A percentile compares a stretch with the other conserved stretches of the same genome.
phyloP scores from a whole-genome alignment of 768 basidiomycete genomes.

The Lactarius deliciosus region DNA sequence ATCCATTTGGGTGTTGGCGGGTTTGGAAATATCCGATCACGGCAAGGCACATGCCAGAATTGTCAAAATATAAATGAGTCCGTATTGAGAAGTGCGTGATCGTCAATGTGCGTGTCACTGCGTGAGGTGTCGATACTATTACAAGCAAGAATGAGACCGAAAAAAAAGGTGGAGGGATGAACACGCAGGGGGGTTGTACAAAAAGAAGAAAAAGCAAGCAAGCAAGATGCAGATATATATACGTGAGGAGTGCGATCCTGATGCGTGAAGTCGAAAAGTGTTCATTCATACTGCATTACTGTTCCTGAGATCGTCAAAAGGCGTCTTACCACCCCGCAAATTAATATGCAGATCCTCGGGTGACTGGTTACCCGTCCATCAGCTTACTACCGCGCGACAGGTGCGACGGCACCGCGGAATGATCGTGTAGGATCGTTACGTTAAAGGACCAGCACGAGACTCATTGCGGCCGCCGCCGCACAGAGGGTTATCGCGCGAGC shows the following conservation, averaged over 20 bases:
- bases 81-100: not conserved
- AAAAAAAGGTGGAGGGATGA: not conserved
- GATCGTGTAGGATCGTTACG: not conserved
- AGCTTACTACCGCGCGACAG: not conserved
- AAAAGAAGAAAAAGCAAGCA: not conserved
- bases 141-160: not conserved
- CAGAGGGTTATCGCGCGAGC: not conserved
- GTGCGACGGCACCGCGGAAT: not conserved
- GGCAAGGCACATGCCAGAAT: not conserved
- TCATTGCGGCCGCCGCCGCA: not conserved
- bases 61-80: not conserved
- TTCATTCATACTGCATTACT: not conserved
- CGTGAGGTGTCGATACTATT: not conserved
- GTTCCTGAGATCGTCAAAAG: not conserved
- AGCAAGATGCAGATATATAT: not conserved
- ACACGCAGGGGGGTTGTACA: not conserved
- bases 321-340: not conserved
- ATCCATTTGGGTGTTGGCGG: not conserved
- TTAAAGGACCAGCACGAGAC: conserved; percentile 8
- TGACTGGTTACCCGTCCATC: not conserved
- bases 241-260: not conserved
- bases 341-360: not conserved
- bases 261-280: not conserved
- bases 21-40: not conserved
- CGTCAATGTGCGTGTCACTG: not conserved